Percentiles rank a stretch among this genome's conserved stretches.
Evolutionary conservation across 257 asterid genomes (phyloP).

Genomic region (Linderniella brevidens): DNA sequence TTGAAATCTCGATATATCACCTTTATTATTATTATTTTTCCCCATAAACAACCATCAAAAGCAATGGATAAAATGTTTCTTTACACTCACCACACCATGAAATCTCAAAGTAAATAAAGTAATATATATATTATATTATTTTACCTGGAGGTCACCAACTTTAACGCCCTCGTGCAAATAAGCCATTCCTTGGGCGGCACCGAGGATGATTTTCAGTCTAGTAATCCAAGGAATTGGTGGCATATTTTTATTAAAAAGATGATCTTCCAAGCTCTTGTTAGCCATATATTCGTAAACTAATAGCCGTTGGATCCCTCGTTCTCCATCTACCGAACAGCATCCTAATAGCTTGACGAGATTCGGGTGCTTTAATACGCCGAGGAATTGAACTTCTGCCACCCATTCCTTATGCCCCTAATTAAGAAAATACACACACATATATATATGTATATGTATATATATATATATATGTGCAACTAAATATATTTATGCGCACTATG

Average conservation of each 20-base stretch:
- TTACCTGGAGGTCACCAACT: constrained; percentile 34
- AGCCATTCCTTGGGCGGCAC: constrained; percentile 87
- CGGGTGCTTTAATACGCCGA: constrained; percentile 75
- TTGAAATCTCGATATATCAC: constrained; percentile 89
- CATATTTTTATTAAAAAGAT: constrained; percentile 48
- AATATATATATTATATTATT: too few species aligned
- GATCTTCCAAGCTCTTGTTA: constrained; percentile 81
- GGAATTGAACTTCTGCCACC: constrained; percentile 89
- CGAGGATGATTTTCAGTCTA: constrained; percentile 59
- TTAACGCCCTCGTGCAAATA: constrained; percentile 77
- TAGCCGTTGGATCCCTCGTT: constrained; percentile 78
- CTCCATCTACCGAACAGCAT: constrained; percentile 76
- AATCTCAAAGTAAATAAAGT: background rate
- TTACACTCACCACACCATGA: background rate
- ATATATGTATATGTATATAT: background rate
- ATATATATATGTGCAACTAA: background rate
- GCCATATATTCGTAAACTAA: constrained; percentile 81
- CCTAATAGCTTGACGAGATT: constrained; percentile 84
- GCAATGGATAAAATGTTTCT: background rate
- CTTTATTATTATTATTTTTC: constrained; percentile 25
- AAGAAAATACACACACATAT: background rate
- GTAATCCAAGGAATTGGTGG: constrained; percentile 60
- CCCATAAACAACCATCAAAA: constrained; percentile 2
- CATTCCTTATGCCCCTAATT: constrained; percentile 86
- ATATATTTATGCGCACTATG: background rate